phyloP scores from a whole-genome alignment of 202 grass and related monocot genomes.

The Dendrocalamus latiflorus region DNA sequence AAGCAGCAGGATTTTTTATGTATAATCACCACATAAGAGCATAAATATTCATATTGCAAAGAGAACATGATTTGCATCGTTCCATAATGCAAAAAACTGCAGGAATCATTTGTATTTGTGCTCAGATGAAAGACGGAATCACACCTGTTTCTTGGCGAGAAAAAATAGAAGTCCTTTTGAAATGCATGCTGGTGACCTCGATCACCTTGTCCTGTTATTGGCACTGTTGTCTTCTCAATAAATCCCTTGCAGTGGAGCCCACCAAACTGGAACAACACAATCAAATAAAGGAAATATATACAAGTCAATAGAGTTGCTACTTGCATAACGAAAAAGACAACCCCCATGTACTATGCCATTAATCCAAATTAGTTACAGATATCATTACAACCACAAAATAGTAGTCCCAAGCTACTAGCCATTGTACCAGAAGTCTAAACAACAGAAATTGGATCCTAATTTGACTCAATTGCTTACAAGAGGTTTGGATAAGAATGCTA shows the following conservation, averaged over 20 bases:
- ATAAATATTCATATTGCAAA: neutral
- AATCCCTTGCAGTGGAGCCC: slow-evolving; percentile 29
- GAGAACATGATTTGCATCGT: neutral
- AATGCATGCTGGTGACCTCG: slow-evolving; percentile 26
- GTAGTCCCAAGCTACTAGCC: neutral
- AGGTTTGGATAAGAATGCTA: slow-evolving; percentile 4
- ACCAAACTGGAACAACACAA: slow-evolving; percentile 32
- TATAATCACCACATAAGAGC: neutral
- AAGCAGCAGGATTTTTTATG: neutral
- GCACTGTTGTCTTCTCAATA: slow-evolving; percentile 19
- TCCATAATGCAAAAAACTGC: neutral
- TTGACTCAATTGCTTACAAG: neutral
- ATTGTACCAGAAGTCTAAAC: neutral
- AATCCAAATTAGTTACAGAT: neutral
- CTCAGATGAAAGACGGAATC: neutral
- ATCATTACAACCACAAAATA: slow-evolving; percentile 4
- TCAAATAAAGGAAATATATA: neutral
- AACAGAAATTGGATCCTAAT: slow-evolving; percentile 5
- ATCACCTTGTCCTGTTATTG: slow-evolving; percentile 32
- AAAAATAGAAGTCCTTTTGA: slow-evolving; percentile 49
- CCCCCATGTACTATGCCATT: neutral
- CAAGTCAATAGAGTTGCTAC: neutral
- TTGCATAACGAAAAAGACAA: neutral
- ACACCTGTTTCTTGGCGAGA: slow-evolving; percentile 68
- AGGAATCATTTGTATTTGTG: neutral